Base-by-base conservation (phyloP, 1,284 basidiomycete genomes). In the Cryptococcus deneoformans region DNA sequence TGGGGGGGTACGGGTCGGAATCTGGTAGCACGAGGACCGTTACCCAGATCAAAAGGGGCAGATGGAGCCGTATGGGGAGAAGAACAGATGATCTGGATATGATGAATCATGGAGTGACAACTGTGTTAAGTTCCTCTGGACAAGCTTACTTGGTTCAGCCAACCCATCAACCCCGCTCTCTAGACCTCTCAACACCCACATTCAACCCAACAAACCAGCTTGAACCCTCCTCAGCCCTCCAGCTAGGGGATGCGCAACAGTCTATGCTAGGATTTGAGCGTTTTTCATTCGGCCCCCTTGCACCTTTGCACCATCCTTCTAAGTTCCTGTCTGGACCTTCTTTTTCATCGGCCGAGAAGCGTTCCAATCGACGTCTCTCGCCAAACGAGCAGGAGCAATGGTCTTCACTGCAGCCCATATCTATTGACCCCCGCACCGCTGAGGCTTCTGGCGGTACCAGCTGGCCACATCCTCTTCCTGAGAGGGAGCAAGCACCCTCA, bases 361-460 rank as follows among this genome's bases (percentile, higher is more conserved):
- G 11, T 34, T 14, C 42, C 36, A 50, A 35, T 29, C 51, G 38
- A 6, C 16, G 24, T 42, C 38, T 14, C 44, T 46, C 42, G 9
- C 44, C 57, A 20, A 20, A 20, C 36, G 38, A 24, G 8, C 35
- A 43, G 37, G 50, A 48, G 46, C 40, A 44, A 11, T 50, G 46
- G n/a, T 64, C 42, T 47, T 61, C 62, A 11, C 63, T 60, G 8
- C 50, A 59, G 43, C 63, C 63, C 8, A 64, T 64, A 51, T 64
- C 60, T 5, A 54, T 64, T 50, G 63, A 64, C 43, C 58, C 58
- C n/a, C 55, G 55, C 11, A 58, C 63, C 4, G 56, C 53, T n/a
- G 36, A 54, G 14, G 54, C 57, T n/a, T 54, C 56, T 36, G 6
- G 38, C 11, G 46, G 7, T 16, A 34, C 36, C 5, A 56, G 56